These are phyloP conservation scores for Monilinia fructicola DNA, from an alignment of 2,329 filamentous ascomycete species.

Conservation along the genomic window DNA sequence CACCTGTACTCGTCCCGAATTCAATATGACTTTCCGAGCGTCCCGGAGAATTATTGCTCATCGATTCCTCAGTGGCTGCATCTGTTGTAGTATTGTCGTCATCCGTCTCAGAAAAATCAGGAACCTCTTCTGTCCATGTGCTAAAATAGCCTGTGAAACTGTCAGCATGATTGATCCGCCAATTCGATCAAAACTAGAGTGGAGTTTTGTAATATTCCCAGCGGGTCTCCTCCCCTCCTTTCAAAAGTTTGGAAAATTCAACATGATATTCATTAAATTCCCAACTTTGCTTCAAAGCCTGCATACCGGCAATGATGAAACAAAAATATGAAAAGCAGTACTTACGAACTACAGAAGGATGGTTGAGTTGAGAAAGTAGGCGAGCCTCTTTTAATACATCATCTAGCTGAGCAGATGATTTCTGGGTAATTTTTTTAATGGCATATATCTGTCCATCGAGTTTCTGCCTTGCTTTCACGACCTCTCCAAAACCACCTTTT, in stretches of 20 bases:
- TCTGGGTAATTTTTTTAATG: constrained; percentile 92
- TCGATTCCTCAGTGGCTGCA: constrained; percentile 34
- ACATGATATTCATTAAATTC: not conserved
- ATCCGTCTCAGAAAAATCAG: constrained; percentile 55
- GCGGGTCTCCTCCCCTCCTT: not conserved
- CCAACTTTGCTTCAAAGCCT: not conserved
- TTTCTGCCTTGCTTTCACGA: constrained; percentile 92
- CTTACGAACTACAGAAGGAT: constrained; percentile 61
- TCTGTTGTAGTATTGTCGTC: constrained; percentile 55
- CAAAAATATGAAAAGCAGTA: constrained; percentile 21
- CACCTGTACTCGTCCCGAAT: constrained; percentile 62
- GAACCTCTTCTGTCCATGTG: constrained; percentile 82
- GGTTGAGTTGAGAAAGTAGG: constrained; percentile 86
- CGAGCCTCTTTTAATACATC: constrained; percentile 84
- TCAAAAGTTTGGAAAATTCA: not conserved
- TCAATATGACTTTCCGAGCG: constrained; percentile 34
- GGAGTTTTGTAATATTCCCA: not conserved
- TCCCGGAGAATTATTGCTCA: constrained; percentile 35
- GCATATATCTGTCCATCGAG: constrained; percentile 92
- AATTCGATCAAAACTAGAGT: not conserved
- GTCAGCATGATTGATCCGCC: not conserved
- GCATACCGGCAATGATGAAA: not conserved
- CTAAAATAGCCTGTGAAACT: constrained; percentile 71
- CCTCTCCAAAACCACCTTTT: constrained; percentile 93
- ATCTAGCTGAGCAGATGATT: constrained; percentile 73